Evolutionary conservation across 352 stramenopile genomes (phyloP), one percentile per base, ranked within the genome.

Genomic region (Phytopythium montanum): DNA sequence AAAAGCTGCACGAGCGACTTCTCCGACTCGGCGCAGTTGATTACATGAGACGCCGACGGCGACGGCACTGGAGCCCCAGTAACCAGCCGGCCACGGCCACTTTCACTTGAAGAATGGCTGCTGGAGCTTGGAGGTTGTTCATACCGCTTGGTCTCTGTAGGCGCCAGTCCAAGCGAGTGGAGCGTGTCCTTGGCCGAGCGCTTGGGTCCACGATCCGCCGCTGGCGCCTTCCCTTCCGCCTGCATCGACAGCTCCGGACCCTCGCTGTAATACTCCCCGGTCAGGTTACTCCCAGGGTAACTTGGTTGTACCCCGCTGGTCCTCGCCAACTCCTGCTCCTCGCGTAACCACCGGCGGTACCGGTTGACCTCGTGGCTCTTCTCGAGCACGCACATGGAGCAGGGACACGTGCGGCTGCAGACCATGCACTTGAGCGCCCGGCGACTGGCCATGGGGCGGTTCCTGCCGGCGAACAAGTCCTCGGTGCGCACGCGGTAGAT

Each of bases 381-480:
- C 28, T 65, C 66, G 36, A 54, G 59, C 38, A 56, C 75, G 48
- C 82, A 92, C n/a, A 54, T 68, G 14, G 76, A 78, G 56, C 82
- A 92, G 26, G 74, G 72, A 61, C 82, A 92, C 33, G 70, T 72
- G 5, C 70, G 67, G 48, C 70, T 78, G 50, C 82, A 92, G 19
- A 92, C 66, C 16, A 78, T 70, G 52, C 82, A 92, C 3, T 77
- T 72, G 48, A 92, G 60, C 65, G 77, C 62, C n/a, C 71, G 76
- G n/a, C 75, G 81, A 58, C 78, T 90, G 10, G 79, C 75, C 10
- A 73, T 85, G 38, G 78, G 79, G 10, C 81, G 78, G 50, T 90
- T 88, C 56, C 78, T 85, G 12, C 78, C 78, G 1, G 82, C 76
- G 61, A 92, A 92, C 52, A 92, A 71, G 58, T 88, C 78, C 53